Evolutionary conservation across 768 basidiomycete genomes (phyloP), one percentile per base, ranked within the genome.

Genomic region (Kwoniella sp.): DNA sequence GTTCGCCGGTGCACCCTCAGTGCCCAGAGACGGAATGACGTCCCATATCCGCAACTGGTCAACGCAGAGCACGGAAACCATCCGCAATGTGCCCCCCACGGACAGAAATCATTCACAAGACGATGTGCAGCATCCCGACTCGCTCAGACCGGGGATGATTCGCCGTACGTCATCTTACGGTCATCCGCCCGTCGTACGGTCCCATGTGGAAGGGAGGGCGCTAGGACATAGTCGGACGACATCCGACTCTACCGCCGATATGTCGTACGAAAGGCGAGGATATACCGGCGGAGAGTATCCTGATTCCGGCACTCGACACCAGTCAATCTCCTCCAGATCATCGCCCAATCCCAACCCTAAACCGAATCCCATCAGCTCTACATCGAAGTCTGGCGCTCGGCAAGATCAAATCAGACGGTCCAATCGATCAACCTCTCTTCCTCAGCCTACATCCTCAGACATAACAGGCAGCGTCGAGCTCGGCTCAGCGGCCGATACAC

Each of bases 151-250:
- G 4, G 51, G 51, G 2, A 52, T 15, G 12, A 20, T 52, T 12
- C 8, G 51, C 8, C 51, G 51, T 4, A 65, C 64, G 31, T 50
- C 56, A 4, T 53, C 50, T 2, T 53, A 59, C 34, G 58, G 59
- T 17, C 57, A n/a, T 12, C 34, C 12, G 20, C 22, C 22, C 22
- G 41, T 45, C 8, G 41, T 20, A 45, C 41, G 41, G 41, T 3
- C 41, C 20, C 41, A 45, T 17, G 41, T 23, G 7, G 26, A 48
- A 1, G 29, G 25, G 20, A 8, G 52, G 58, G 58, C 28, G 26
- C 29, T 55, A 25, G 20, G 58, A 38, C n/a, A 55, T 22, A 31
- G 4, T 55, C 54, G 37, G 3, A 15, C 65, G 61, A 17, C 41
- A 11, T 45, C 41, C 20, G 41, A 45, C 3, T 45, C 41, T 11